phyloP scores from a whole-genome alignment of 2,329 filamentous ascomycete genomes.

The Nemania serpens region DNA sequence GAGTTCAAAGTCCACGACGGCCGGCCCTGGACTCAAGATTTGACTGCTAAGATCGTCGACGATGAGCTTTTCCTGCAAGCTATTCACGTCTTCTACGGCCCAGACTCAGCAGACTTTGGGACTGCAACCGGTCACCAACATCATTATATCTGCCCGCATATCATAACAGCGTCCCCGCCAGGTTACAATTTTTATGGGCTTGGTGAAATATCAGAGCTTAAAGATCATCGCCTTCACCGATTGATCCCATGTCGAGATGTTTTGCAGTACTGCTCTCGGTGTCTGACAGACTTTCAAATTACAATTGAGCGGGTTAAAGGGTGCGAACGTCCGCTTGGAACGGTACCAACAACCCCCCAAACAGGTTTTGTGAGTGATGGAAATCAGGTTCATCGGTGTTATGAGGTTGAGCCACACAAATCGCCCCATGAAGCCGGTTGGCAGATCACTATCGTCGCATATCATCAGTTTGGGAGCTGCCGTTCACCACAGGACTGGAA shows the following conservation, averaged over 20 bases:
- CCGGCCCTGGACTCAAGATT: conserved; percentile 1
- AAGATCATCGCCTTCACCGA: conserved; percentile 3
- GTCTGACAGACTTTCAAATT: conserved; percentile 4
- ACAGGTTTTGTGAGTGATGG: no score
- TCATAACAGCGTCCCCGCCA: no score
- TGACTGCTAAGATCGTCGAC: conserved; percentile 8
- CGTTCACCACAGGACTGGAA: conserved; percentile 11
- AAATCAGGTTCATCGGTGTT: no score
- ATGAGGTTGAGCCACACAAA: background rate
- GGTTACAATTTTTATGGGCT: background rate
- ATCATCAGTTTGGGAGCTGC: conserved; percentile 11
- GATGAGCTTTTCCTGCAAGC: conserved; percentile 10
- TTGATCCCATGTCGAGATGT: conserved; percentile 1
- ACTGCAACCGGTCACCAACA: no score
- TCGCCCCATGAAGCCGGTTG: background rate
- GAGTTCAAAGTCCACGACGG: background rate
- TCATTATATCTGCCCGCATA: no score
- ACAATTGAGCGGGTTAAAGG: background rate
- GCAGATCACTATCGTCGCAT: conserved; percentile 2
- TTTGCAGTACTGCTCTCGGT: background rate
- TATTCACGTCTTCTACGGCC: conserved; percentile 1
- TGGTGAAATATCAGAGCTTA: conserved; percentile 4
- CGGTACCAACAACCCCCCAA: background rate
- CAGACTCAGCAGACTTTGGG: background rate
- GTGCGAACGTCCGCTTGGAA: background rate